Conservation (phyloP, 208 protist species). For the Trypanosoma boissoni region DNA sequence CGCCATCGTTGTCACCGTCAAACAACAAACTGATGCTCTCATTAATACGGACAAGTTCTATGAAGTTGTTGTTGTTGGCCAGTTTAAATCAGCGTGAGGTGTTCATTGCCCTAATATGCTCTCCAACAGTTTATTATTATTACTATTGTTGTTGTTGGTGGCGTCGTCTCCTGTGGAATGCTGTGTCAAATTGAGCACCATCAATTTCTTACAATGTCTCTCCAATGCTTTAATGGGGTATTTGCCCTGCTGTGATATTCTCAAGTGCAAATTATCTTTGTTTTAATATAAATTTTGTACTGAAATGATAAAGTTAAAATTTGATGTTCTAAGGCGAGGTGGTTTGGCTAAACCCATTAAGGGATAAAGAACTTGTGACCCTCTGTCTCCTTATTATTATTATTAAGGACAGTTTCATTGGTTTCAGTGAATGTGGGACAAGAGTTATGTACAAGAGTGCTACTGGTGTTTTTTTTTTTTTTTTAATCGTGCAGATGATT, state of each 20-base stretch:
- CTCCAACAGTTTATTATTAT: constrained; percentile 84
- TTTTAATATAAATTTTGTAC: constrained; percentile 67
- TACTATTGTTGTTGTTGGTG: no score
- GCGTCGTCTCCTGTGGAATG: constrained; percentile 81
- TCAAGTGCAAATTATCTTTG: constrained; percentile 66
- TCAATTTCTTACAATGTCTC: constrained; percentile 63
- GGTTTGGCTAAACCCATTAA: background rate
- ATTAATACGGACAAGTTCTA: constrained; percentile 66
- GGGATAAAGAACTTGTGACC: background rate
- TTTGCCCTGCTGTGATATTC: constrained; percentile 58
- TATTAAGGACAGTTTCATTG: background rate
- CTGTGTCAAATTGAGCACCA: constrained; percentile 88
- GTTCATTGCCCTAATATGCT: constrained; percentile 68
- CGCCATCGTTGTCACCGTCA: constrained; percentile 70
- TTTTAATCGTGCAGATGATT: no score
- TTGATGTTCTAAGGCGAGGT: constrained; percentile 39
- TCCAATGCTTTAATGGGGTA: constrained; percentile 71
- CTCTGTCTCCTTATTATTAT: background rate
- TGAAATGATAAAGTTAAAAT: constrained; percentile 69
- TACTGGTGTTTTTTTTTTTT: no score
- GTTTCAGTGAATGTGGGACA: no score
- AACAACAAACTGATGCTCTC: constrained; percentile 83
- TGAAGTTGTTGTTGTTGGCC: constrained; percentile 77
- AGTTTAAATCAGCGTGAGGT: constrained; percentile 70
- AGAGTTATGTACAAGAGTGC: no score